Base-by-base conservation (phyloP, 305 asterid species). In the Fraxinus platypoda region DNA sequence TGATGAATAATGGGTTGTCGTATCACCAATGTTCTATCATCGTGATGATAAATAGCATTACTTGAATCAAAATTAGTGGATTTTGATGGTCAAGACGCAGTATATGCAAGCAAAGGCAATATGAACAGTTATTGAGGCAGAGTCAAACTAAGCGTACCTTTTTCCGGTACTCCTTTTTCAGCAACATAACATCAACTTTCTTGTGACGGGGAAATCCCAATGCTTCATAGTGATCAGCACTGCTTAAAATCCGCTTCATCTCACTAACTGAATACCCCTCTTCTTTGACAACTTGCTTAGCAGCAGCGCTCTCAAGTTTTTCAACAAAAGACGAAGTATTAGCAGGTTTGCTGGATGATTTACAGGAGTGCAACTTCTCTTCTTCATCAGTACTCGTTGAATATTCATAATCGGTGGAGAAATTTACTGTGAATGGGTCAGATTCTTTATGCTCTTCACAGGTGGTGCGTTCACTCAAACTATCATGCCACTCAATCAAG, bases 141-240 rank as follows among this genome's bases (percentile, higher is more conserved):
- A 21, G 31, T 62, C 31, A 21, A 62, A 62, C 71, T 21, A 62
- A 62, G 52, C 85, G 12, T 59, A 97, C 99, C 97, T 94, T 97
- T 89, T 92, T 97, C 66, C 91, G 93, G 81, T 97, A 97, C 86
- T 94, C 99, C 89, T 94, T 94, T 91, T 90, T 97, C 92, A 97
- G 87, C 74, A 92, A 83, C 30, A 78, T 43, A 30, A 80, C 81
- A 84, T 97, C 99, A 79, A 94, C 82, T 86, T 90, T 93, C 88
- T 87, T 93, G 71, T 89, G 87, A 72, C 91, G 95, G 19, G 91
- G 89, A 86, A 94, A 91, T 52, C 94, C 99, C 78, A 97, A 91
- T 74, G 98, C 97, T 88, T 94, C 99, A 84, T 97, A 97, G 90
- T 97, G 97, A 90, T 94, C 92, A 38, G 75, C 89, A 86, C 98